Evolutionary conservation across 2,329 filamentous ascomycete species (phyloP), one percentile per base, ranked within the genome.

Genomic region (Ascochyta fabae): DNA sequence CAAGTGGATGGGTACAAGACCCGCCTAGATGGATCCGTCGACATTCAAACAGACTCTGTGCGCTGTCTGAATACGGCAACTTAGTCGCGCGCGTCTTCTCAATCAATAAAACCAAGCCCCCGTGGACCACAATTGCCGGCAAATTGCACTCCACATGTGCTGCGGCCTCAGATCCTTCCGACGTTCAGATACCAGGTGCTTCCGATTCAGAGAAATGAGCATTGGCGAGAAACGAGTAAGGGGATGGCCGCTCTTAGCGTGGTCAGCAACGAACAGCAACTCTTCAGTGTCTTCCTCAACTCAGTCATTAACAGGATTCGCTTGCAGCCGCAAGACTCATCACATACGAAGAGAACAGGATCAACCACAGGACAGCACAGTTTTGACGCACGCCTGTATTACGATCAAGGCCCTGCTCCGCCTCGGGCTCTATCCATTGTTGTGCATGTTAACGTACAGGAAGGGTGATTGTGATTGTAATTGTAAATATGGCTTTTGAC

Each of bases 71-170:
- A 42, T 31, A 19, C 29, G 33, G 24, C 24, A 38, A 15, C 35
- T 7, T 33, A 19, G 42, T 23, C 33, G 19, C 22, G 23, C 39
- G 24, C n/a, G n/a, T 27, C 51, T 22, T 35, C 33, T 33, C 26
- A 19, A 35, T 43, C 16, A 33, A 34, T 16, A 12, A 13, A 27
- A 19, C 19, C 19, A 19, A 43, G 4, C 8, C 7, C n/a, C 22
- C 24, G 12, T 31, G 44, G 43, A 43, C 33, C 44, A 53, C 33
- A 48, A 22, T 44, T 43, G 38, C 31, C 33, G 33, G 33, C 8
- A 43, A 44, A 48, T 54, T 44, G 33, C 34, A 35, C 33, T 48
- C 51, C 51, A 54, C 44, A 39, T 31, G 26, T 34, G 45, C 19
- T 36, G 22, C 33, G 44, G 26, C 44, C 22, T 34, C 26, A 33